A percentile compares a stretch with the other conserved stretches of the same genome.
Conservation (phyloP, 225 moss, liverwort and hornwort species). For the Polytrichum commune region DNA sequence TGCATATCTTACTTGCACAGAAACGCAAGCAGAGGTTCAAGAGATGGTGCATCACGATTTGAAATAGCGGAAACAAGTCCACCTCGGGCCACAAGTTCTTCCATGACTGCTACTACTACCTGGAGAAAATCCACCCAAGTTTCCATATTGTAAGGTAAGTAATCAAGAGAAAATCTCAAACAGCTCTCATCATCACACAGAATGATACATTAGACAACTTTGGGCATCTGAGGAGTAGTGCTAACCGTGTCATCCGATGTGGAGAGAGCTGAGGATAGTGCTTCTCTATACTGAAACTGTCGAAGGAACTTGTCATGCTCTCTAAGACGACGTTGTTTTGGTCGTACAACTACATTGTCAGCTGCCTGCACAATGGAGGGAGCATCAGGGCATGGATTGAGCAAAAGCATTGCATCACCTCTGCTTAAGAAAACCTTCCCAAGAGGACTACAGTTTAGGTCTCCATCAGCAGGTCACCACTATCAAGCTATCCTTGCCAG, state of each 20-base stretch:
- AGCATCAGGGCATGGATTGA: too few species aligned
- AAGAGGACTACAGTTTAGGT: too few species aligned
- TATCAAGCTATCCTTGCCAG: too few species aligned
- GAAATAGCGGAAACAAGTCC: slow-evolving; percentile 74
- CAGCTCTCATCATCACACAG: background rate
- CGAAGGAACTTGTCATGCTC: slow-evolving; percentile 72
- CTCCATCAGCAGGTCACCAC: too few species aligned
- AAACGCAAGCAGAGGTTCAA: slow-evolving; percentile 68
- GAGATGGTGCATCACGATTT: slow-evolving; percentile 51
- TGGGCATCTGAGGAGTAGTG: background rate
- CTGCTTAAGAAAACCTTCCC: too few species aligned
- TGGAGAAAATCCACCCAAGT: slow-evolving; percentile 20
- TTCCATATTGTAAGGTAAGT: background rate
- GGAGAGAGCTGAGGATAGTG: slow-evolving; percentile 60
- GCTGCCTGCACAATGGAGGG: slow-evolving; percentile 41
- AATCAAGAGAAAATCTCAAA: background rate
- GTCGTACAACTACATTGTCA: slow-evolving; percentile 51
- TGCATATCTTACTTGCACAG: slow-evolving; percentile 59
- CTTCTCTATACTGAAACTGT: slow-evolving; percentile 78
- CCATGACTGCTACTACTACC: slow-evolving; percentile 75
- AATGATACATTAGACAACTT: too few species aligned
- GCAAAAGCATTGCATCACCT: too few species aligned
- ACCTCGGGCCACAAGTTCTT: slow-evolving; percentile 86
- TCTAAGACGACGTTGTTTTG: slow-evolving; percentile 32
- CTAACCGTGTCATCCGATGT: slow-evolving; percentile 55